phyloP scores from a whole-genome alignment of 2,329 filamentous ascomycete species.

The Phialophora tarda region DNA sequence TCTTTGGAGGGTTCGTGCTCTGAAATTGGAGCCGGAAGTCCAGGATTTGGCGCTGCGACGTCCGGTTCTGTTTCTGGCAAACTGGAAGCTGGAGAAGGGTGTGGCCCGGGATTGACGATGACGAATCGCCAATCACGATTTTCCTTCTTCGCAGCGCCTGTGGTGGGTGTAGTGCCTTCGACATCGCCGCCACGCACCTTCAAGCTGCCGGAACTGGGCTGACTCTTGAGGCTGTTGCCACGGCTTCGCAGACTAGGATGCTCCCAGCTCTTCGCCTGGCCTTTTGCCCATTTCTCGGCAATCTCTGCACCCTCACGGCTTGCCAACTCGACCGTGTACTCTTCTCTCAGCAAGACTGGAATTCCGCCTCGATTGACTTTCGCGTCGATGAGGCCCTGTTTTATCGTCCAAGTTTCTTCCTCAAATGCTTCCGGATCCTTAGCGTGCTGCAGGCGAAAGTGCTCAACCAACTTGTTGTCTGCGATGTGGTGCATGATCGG shows the following conservation, averaged over 20 bases:
- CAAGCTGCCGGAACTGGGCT: constrained; percentile 3
- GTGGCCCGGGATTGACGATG: not conserved
- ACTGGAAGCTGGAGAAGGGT: constrained; percentile 1
- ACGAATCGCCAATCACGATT: not conserved
- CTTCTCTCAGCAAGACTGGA: constrained; percentile 22
- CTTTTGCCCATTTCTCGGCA: constrained; percentile 20
- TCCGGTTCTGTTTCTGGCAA: not conserved
- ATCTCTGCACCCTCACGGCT: constrained; percentile 28
- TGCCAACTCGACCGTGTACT: constrained; percentile 35
- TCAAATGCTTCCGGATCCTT: constrained; percentile 24
- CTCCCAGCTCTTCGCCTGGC: constrained; percentile 7
- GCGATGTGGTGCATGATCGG: constrained; percentile 25
- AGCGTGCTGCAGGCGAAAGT: constrained; percentile 27
- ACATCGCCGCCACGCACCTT: constrained; percentile 14
- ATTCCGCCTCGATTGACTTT: constrained; percentile 29
- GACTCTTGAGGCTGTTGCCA: constrained; percentile 10
- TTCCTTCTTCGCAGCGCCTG: not conserved
- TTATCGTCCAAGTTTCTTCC: constrained; percentile 26
- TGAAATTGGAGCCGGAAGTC: not conserved
- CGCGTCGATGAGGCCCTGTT: constrained; percentile 21
- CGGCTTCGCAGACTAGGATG: constrained; percentile 5
- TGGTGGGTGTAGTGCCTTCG: not conserved
- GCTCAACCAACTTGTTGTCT: constrained; percentile 26
- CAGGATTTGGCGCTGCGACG: not conserved
- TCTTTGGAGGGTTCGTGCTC: not conserved